These are phyloP conservation scores for Debaryomyces sp. DNA, from an alignment of 1,139 yeast species.

Conservation along the genomic window DNA sequence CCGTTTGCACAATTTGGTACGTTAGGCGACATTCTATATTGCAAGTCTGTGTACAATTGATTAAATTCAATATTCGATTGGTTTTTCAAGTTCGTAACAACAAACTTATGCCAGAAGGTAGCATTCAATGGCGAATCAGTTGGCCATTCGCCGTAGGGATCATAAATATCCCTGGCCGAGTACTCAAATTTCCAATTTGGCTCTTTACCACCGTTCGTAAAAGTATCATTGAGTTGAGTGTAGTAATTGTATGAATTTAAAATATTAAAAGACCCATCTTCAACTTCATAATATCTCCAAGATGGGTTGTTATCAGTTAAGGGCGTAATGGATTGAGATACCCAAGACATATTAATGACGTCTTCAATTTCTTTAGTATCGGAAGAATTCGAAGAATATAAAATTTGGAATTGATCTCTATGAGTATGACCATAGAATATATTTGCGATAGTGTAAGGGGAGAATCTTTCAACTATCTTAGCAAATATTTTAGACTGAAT, in stretches of 20 bases:
- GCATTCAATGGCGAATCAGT: conserved; percentile 54
- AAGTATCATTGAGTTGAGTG: conserved; percentile 55
- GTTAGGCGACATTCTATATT: conserved; percentile 57
- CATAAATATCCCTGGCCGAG: conserved; percentile 54
- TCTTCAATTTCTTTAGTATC: conserved; percentile 41
- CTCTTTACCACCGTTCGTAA: conserved; percentile 48
- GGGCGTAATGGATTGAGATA: conserved; percentile 69
- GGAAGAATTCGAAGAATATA: conserved; percentile 39
- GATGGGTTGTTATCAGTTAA: conserved; percentile 61
- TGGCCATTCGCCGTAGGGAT: conserved; percentile 52
- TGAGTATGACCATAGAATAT: conserved; percentile 77
- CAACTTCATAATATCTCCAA: conserved; percentile 75
- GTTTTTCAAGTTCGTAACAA: conserved; percentile 36
- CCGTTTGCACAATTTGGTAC: conserved; percentile 47
- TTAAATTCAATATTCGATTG: conserved; percentile 41
- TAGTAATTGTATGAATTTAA: conserved; percentile 62
- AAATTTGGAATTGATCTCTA: conserved; percentile 63
- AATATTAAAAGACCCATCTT: conserved; percentile 60
- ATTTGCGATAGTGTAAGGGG: conserved; percentile 69
- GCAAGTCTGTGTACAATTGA: conserved; percentile 48
- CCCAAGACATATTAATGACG: conserved; percentile 63
- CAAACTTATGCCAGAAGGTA: conserved; percentile 56
- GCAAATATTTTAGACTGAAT: conserved; percentile 58
- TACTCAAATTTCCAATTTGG: conserved; percentile 60
- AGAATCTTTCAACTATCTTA: conserved; percentile 64